Conservation (phyloP, 179 eudicot genomes). For the Nepenthes alata region DNA sequence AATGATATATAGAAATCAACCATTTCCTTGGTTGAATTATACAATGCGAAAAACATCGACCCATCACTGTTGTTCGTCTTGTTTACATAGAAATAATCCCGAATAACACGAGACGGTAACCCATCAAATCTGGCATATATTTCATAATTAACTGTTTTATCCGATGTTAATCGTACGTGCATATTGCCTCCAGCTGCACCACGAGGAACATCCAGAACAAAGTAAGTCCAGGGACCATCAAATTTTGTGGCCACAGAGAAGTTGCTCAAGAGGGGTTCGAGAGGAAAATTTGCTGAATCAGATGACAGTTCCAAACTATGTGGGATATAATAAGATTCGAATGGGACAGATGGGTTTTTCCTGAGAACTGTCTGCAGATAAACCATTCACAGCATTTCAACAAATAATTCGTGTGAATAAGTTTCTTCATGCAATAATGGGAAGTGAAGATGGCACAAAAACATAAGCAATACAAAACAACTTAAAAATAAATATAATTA, state of each 20-base stretch:
- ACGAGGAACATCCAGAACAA: conserved; percentile 65
- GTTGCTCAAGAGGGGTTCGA: conserved; percentile 67
- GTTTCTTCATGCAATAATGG: conserved; percentile 15
- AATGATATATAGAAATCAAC: conserved; percentile 65
- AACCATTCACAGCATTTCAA: conserved; percentile 32
- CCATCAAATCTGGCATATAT: conserved; percentile 70
- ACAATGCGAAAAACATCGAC: conserved; percentile 52
- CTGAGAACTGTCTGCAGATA: conserved; percentile 71
- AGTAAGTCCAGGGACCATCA: conserved; percentile 61
- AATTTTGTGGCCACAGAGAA: conserved; percentile 20
- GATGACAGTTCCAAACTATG: conserved; percentile 28
- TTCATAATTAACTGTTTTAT: conserved; percentile 34
- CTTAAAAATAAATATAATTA: conserved; percentile 2
- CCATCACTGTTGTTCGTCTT: conserved; percentile 55
- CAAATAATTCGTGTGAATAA: conserved; percentile 20
- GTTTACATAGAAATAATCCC: conserved; percentile 64
- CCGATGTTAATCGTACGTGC: conserved; percentile 51
- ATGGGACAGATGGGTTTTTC: conserved; percentile 45
- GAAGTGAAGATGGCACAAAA: not conserved
- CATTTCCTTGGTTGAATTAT: conserved; percentile 46
- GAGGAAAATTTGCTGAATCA: conserved; percentile 45
- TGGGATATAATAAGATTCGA: conserved; percentile 68
- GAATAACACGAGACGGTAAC: conserved; percentile 46
- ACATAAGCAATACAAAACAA: not conserved
- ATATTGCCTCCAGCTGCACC: conserved; percentile 78